Evolutionary conservation across 345 rosid genomes (phyloP).

Genomic region (Eucalyptus curtisii): DNA sequence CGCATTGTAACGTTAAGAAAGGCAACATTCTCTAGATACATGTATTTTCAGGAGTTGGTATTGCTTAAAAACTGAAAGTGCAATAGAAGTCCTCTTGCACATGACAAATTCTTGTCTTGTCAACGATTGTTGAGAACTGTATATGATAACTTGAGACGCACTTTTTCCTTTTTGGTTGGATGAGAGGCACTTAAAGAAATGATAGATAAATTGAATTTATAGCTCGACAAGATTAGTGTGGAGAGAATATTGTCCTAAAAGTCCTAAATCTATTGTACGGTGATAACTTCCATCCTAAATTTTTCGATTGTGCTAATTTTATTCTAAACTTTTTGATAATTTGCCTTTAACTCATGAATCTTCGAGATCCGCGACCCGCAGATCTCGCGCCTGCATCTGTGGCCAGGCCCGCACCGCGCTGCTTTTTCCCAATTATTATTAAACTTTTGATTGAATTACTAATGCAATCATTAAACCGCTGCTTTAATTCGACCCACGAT

Average conservation of each 20-base stretch:
- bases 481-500: no score
- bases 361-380: no score
- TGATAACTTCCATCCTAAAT: accelerated
- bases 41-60: not conserved
- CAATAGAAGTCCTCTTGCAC: no score
- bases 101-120: not conserved
- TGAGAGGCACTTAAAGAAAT: not conserved
- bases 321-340: no score
- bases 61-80: not conserved
- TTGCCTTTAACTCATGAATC: no score
- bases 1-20: not conserved
- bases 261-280: accelerated
- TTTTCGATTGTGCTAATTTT: no score
- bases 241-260: no score
- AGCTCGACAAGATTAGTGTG: not conserved
- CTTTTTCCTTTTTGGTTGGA: not conserved
- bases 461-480: no score
- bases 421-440: no score
- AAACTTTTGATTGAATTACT: accelerated
- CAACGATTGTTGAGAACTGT: not conserved
- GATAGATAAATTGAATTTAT: not conserved
- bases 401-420: no score
- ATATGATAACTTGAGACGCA: not conserved
- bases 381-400: no score
- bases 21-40: not conserved